Percentiles rank a stretch among this genome's conserved stretches.
Conservation (phyloP, 352 stramenopile genomes). For the Phytophthora tubulina region DNA sequence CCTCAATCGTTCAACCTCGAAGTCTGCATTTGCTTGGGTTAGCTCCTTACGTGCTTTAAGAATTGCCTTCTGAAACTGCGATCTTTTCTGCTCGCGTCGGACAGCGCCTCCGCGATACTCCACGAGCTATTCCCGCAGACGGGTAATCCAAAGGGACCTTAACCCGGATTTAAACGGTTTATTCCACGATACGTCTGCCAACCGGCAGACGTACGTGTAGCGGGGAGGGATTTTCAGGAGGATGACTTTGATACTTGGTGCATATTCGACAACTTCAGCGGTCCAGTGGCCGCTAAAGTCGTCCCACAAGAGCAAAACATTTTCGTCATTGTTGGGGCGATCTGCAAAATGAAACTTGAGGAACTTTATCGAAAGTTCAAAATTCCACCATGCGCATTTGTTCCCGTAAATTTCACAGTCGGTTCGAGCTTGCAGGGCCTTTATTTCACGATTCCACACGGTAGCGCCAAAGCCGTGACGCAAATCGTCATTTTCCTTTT, state of each 20-base stretch:
- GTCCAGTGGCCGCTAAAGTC: conserved; percentile 16
- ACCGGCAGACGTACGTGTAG: not conserved
- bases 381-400: not conserved
- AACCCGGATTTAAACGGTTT: not conserved
- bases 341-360: not conserved
- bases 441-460: conserved; percentile 8
- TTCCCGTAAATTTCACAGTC: conserved; percentile 7
- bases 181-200: conserved; percentile 1
- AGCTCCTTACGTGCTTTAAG: not conserved
- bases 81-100: no score
- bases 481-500: conserved; percentile 2
- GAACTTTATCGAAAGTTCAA: not conserved
- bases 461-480: conserved; percentile 5
- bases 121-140: not conserved
- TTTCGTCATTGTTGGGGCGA: not conserved
- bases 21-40: not conserved
- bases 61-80: no score
- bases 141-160: not conserved
- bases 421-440: conserved; percentile 2
- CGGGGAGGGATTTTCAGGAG: conserved; percentile 4
- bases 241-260: not conserved
- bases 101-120: no score
- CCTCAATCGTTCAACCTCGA: not conserved
- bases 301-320: conserved; percentile 9
- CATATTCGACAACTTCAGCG: conserved; percentile 8